These are phyloP conservation scores for Nannochloropsis salina DNA, from an alignment of 108 stramenopile species.

Conservation along the genomic window DNA sequence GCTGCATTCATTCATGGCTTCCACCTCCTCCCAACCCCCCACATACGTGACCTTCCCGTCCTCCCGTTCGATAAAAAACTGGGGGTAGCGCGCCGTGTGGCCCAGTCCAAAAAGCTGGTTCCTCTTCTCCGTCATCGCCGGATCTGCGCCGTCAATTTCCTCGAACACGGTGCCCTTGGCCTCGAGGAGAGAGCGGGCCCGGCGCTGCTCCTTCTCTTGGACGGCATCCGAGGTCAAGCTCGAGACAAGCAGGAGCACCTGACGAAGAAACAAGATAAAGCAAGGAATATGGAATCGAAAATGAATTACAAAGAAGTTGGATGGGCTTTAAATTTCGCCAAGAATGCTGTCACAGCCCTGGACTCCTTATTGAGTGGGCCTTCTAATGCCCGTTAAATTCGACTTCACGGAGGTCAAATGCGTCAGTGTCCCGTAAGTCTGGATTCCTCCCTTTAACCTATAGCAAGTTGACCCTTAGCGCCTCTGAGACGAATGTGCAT, in stretches of 20 bases:
- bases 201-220: background rate
- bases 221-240: slow-evolving; percentile 12
- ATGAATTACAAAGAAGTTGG: too few species aligned
- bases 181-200: background rate
- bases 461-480: too few species aligned
- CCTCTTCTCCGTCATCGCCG: background rate
- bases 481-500: too few species aligned
- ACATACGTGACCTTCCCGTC: background rate
- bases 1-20: background rate
- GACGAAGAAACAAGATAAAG: background rate
- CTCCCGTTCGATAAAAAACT: slow-evolving; percentile 8
- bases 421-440: too few species aligned
- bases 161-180: slow-evolving; percentile 1
- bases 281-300: background rate
- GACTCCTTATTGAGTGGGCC: too few species aligned
- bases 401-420: too few species aligned
- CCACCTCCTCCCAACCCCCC: background rate
- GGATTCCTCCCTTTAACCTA: too few species aligned
- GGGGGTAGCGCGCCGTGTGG: background rate
- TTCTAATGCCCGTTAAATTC: too few species aligned
- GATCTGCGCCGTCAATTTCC: background rate
- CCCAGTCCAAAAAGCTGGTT: background rate
- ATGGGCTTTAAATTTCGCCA: too few species aligned
- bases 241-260: background rate
- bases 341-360: too few species aligned